Evolutionary conservation across 192 early-diverging fungal genomes (phyloP).

Genomic region (Allomyces macrogynus): DNA sequence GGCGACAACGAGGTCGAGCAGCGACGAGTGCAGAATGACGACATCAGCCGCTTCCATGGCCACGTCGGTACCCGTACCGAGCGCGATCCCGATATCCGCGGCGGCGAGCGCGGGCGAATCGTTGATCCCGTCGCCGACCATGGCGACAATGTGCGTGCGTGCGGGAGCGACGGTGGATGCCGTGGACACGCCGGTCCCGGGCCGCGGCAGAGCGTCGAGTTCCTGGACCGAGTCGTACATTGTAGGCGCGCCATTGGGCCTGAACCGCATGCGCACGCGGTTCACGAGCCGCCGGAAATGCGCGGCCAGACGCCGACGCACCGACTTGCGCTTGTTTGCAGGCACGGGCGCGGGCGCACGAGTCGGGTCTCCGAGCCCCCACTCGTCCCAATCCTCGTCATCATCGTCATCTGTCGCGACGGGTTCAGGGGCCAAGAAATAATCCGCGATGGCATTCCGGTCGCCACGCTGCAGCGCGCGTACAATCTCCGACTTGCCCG

Average conservation of each 20-base stretch:
- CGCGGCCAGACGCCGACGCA: too few species aligned
- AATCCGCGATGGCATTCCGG: too few species aligned
- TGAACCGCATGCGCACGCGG: background rate
- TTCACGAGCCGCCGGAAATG: too few species aligned
- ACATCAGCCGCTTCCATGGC: conserved; percentile 86
- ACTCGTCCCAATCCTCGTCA: too few species aligned
- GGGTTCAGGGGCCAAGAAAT: too few species aligned
- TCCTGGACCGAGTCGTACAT: background rate
- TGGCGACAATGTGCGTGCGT: conserved; percentile 42
- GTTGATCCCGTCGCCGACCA: conserved; percentile 95
- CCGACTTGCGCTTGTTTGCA: too few species aligned
- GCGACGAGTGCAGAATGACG: conserved; percentile 74
- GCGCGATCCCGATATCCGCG: conserved; percentile 68
- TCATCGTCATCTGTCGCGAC: too few species aligned
- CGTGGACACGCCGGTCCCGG: background rate
- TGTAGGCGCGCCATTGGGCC: background rate
- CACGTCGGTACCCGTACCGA: conserved; percentile 82
- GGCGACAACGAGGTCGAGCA: conserved; percentile 66
- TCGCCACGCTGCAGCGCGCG: conserved; percentile 34
- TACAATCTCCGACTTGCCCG: conserved; percentile 68
- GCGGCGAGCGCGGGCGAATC: conserved; percentile 78
- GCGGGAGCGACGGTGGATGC: background rate
- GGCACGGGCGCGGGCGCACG: too few species aligned
- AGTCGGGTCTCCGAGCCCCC: too few species aligned
- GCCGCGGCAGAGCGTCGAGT: background rate